A percentile compares a stretch with the other conserved stretches of the same genome.
Conservation (phyloP, 192 early-diverging fungal species). For the Backusella mclennaniae region DNA sequence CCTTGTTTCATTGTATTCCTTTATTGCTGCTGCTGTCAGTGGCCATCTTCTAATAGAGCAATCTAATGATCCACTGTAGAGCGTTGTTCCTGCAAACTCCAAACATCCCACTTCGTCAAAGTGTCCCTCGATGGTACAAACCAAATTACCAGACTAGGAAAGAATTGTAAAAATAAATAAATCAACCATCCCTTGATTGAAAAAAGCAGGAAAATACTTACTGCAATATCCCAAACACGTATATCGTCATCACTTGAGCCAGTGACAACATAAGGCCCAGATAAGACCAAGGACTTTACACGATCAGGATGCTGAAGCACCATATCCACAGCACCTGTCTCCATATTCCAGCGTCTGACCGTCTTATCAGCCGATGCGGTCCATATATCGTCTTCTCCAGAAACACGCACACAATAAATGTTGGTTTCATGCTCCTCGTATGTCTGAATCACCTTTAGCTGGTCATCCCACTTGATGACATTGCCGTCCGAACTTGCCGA, state of each 20-base stretch:
- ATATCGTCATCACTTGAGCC: slow-evolving; percentile 85
- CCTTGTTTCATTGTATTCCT: slow-evolving; percentile 13
- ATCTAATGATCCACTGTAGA: slow-evolving; percentile 85
- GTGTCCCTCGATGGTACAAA: slow-evolving; percentile 81
- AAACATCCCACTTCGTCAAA: slow-evolving; percentile 86
- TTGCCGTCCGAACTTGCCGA: slow-evolving; percentile 66
- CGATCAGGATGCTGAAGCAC: slow-evolving; percentile 79
- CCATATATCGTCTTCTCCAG: slow-evolving; percentile 70
- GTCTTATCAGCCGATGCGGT: slow-evolving; percentile 92
- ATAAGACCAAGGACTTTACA: slow-evolving; percentile 66
- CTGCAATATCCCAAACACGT: slow-evolving; percentile 84
- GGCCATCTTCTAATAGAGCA: slow-evolving; percentile 84
- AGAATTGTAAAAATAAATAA: no score
- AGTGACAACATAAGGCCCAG: slow-evolving; percentile 74
- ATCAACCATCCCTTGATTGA: no score
- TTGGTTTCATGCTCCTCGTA: slow-evolving; percentile 79
- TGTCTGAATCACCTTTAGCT: slow-evolving; percentile 43
- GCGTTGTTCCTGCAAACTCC: slow-evolving; percentile 49
- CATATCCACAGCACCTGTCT: slow-evolving; percentile 69
- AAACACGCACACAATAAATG: slow-evolving; percentile 59
- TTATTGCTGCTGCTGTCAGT: slow-evolving; percentile 35
- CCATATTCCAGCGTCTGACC: slow-evolving; percentile 81
- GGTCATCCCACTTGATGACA: slow-evolving; percentile 63
- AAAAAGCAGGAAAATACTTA: slow-evolving; percentile 37
- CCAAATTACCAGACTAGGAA: slow-evolving; percentile 65